Evolutionary conservation across 176 grass and related monocot genomes (phyloP).

Genomic region (Musa schizocarpa): DNA sequence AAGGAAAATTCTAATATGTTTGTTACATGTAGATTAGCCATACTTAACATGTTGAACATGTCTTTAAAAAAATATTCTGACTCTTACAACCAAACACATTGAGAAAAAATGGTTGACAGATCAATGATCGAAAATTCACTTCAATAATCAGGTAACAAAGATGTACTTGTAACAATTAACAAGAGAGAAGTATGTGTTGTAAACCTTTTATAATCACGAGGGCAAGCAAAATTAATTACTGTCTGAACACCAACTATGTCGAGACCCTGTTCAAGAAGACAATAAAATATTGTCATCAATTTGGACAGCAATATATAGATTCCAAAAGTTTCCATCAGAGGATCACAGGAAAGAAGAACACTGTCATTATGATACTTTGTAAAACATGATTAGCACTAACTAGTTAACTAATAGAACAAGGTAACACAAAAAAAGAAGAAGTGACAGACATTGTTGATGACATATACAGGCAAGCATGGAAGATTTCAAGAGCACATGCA

Average conservation of each 20-base stretch:
- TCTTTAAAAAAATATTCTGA: not conserved
- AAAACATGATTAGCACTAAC: not conserved
- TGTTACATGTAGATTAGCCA: too few species aligned
- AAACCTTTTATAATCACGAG: conserved; percentile 84
- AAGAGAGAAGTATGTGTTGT: not conserved
- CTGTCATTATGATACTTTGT: not conserved
- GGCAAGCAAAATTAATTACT: conserved; percentile 93
- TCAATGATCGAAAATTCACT: not conserved
- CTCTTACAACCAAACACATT: not conserved
- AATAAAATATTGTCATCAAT: conserved; percentile 23
- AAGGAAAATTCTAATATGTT: too few species aligned
- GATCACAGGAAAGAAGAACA: not conserved
- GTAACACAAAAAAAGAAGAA: not conserved
- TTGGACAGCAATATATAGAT: conserved; percentile 3
- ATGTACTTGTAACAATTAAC: not conserved
- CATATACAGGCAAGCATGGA: not conserved
- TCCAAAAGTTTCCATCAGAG: not conserved
- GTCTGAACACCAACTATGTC: conserved; percentile 93
- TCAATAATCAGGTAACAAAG: not conserved
- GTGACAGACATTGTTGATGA: too few species aligned
- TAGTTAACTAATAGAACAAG: not conserved
- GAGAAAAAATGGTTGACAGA: not conserved
- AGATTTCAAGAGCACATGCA: not conserved
- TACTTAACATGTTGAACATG: not conserved
- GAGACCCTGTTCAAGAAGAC: conserved; percentile 45